Base-by-base conservation (phyloP, 1,139 yeast genomes). In the Yamadazyma songkhlaensis region DNA sequence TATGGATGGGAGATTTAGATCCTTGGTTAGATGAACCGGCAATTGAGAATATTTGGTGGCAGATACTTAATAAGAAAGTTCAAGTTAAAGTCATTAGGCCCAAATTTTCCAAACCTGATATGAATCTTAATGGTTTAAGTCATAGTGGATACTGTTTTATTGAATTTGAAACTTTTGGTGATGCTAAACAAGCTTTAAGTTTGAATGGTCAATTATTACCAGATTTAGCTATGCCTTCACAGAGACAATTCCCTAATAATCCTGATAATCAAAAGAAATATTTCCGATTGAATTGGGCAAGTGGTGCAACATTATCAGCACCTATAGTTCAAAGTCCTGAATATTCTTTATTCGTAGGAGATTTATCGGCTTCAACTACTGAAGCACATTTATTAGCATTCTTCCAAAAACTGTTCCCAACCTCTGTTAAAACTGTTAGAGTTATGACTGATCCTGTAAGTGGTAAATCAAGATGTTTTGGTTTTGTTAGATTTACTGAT, bases 1-100 rank as follows among this genome's bases (percentile, higher is more conserved):
- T 79, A 35, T 81, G 87, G 87, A 84, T 84, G 92, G 92, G 92
- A 14, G 92, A 83, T 52, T 63, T 84, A 46, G 90, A 83, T 51
- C 86, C 85, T 12, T 75, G 80, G 73, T 73, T 85, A 61, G 85
- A 81, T 48, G 90, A 84, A 53, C 56, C 60, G 17, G 74, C 74
- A 1, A 75, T 84, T 31, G 69, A 67, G 31, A 72, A 72, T 42
- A 69, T 84, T 32, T 83, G 90, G 90, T 66, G 71, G 70, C 64
- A 60, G 37, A 54, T 69, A 11, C 48, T 74, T 49, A 48, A 62
- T 49, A 59, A 72, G 50, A 54, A 56, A 45, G 68, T 77, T 41
- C 49, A 64, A 35, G 79, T 78, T 29, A 79, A 78, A 47, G 58
- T 80, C 44, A 79, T 79, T 50, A 74, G 67, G 42, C 80, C 80